Conservation (phyloP, 2,329 filamentous ascomycete species). For the Fusarium veterinarium region DNA sequence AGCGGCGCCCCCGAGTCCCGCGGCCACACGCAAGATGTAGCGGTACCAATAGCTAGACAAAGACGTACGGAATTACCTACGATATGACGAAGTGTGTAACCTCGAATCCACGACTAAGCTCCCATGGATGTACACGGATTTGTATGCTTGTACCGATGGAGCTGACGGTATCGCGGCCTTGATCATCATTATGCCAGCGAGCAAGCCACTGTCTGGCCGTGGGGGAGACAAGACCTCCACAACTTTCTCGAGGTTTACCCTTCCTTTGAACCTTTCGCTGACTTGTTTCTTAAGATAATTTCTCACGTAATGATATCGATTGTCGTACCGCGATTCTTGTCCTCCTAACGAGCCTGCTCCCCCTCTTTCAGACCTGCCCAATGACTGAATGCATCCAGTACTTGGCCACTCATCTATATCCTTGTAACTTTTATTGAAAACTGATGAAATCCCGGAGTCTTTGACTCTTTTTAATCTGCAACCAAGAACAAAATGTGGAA, state of each 20-base stretch:
- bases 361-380: slow-evolving; percentile 3
- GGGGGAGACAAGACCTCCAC: slow-evolving; percentile 10
- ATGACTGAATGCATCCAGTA: not conserved
- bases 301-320: slow-evolving; percentile 37
- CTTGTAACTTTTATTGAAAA: not conserved
- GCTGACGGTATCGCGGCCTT: slow-evolving; percentile 25
- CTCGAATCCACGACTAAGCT: slow-evolving; percentile 17
- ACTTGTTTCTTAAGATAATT: slow-evolving; percentile 16
- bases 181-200: slow-evolving; percentile 11
- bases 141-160: slow-evolving; percentile 11
- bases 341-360: slow-evolving; percentile 21
- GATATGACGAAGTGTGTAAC: slow-evolving; percentile 36
- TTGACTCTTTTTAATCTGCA: not conserved
- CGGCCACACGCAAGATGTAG: slow-evolving; percentile 7
- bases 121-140: slow-evolving; percentile 22
- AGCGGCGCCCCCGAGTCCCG: slow-evolving; percentile 15
- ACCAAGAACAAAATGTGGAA: slow-evolving; percentile 39
- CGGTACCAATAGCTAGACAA: slow-evolving; percentile 16
- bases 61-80: slow-evolving; percentile 2
- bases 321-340: slow-evolving; percentile 23
- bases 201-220: slow-evolving; percentile 38
- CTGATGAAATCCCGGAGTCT: not conserved
- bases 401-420: slow-evolving; percentile 8
- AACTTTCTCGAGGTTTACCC: not conserved
- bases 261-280: not conserved